These are phyloP conservation scores for Curvularia eragrostidis DNA, from an alignment of 2,329 filamentous ascomycete genomes.

Conservation along the genomic window DNA sequence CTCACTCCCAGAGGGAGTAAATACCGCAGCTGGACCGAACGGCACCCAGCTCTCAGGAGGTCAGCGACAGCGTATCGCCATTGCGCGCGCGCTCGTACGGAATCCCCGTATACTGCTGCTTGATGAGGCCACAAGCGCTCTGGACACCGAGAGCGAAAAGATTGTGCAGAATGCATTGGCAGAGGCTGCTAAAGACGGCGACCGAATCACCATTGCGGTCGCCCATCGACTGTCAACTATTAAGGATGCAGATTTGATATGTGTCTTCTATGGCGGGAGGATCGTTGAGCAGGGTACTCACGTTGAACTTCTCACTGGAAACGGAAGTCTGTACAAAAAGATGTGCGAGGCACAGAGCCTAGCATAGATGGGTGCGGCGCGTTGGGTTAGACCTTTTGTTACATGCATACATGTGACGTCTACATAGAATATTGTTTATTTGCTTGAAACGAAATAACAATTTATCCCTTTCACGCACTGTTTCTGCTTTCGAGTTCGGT, in stretches of 20 bases:
- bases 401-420: too few species aligned
- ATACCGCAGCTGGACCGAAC: conserved; percentile 14
- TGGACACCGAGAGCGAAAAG: conserved; percentile 51
- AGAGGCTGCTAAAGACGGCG: conserved; percentile 37
- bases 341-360: conserved; percentile 52
- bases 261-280: conserved; percentile 84
- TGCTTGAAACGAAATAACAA: not conserved
- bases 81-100: conserved; percentile 52
- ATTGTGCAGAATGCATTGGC: conserved; percentile 48
- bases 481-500: not conserved
- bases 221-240: conserved; percentile 84
- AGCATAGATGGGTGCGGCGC: conserved; percentile 14
- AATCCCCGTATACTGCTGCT: conserved; percentile 47
- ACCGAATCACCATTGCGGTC: conserved; percentile 70
- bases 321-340: conserved; percentile 47
- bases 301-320: conserved; percentile 38
- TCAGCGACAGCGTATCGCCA: conserved; percentile 51
- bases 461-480: not conserved
- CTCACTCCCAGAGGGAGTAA: conserved; percentile 59
- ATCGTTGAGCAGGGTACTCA: conserved; percentile 79
- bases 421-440: not conserved
- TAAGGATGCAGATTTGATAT: conserved; percentile 90
- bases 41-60: conserved; percentile 50
- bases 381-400: not conserved
- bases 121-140: conserved; percentile 4